These are phyloP conservation scores for Apodospora peruviana DNA, from an alignment of 495 filamentous ascomycete species.

Conservation along the genomic window DNA sequence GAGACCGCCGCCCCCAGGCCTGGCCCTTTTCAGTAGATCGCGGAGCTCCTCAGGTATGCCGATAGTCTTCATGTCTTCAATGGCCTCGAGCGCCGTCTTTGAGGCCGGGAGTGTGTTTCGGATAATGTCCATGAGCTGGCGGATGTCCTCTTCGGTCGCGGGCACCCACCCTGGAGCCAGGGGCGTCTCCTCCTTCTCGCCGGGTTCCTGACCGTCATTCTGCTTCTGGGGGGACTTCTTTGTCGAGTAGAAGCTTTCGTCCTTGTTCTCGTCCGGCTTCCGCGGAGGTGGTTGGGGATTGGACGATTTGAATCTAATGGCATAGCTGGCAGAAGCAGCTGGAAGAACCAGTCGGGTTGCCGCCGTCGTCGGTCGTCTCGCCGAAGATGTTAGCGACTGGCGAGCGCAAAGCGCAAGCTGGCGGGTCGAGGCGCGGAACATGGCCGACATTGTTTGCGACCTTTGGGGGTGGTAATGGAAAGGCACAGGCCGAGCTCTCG, in stretches of 20 bases:
- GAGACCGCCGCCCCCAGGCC: slow-evolving; percentile 55
- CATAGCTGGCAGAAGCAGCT: slow-evolving; percentile 1
- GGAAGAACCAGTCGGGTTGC: neutral
- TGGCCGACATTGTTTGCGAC: slow-evolving; percentile 7
- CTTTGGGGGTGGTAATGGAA: neutral
- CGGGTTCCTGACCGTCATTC: neutral
- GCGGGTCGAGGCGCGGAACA: slow-evolving; percentile 25
- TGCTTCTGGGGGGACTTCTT: slow-evolving; percentile 2
- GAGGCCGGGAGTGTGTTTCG: neutral
- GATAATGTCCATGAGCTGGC: slow-evolving; percentile 5
- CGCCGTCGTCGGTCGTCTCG: slow-evolving; percentile 9
- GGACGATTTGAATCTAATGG: slow-evolving; percentile 21
- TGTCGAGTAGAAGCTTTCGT: neutral
- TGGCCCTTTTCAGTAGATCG: slow-evolving; percentile 44
- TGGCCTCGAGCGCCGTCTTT: neutral
- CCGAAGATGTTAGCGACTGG: slow-evolving; percentile 15
- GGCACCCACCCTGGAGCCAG: slow-evolving; percentile 13
- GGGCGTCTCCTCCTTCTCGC: neutral
- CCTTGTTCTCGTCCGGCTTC: slow-evolving; percentile 6
- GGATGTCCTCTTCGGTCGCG: slow-evolving; percentile 24
- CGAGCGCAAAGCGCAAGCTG: slow-evolving; percentile 23
- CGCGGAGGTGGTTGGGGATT: slow-evolving; percentile 1
- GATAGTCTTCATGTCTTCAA: slow-evolving; percentile 3
- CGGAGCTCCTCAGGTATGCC: slow-evolving; percentile 26
- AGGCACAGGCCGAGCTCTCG: neutral